phyloP scores from a whole-genome alignment of 805 yeast genomes.

The Ogataea nitratoaversa region DNA sequence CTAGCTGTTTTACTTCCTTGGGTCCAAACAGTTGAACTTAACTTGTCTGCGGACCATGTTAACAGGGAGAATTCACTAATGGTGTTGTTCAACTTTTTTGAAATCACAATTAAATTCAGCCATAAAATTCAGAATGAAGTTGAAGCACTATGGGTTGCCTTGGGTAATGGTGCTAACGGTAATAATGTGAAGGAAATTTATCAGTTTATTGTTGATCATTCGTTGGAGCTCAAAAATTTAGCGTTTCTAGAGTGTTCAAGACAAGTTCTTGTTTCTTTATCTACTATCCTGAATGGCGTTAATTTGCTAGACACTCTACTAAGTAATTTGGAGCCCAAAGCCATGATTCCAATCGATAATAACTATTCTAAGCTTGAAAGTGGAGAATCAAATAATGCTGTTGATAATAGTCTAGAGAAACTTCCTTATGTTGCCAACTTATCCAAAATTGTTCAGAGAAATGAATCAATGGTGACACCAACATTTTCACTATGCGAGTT shows the following conservation, averaged over 20 bases:
- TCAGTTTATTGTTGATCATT: slow-evolving; percentile 62
- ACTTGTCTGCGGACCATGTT: slow-evolving; percentile 27
- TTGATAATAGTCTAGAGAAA: slow-evolving; percentile 8
- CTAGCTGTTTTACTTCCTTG: slow-evolving; percentile 83
- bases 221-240: slow-evolving; percentile 67
- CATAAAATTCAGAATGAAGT: slow-evolving; percentile 78
- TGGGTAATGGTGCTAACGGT: slow-evolving; percentile 70
- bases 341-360: slow-evolving; percentile 67
- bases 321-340: slow-evolving; percentile 70
- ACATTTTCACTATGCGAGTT: slow-evolving; percentile 85
- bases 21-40: slow-evolving; percentile 79
- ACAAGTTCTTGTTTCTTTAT: slow-evolving; percentile 75
- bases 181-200: slow-evolving; percentile 69
- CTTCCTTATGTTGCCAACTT: slow-evolving; percentile 79
- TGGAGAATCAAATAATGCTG: no score
- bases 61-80: slow-evolving; percentile 46
- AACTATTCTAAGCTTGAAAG: no score
- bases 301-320: slow-evolving; percentile 62
- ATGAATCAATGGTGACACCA: slow-evolving; percentile 42
- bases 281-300: slow-evolving; percentile 45
- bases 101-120: slow-evolving; percentile 75
- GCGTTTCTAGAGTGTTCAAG: slow-evolving; percentile 73
- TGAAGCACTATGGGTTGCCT: slow-evolving; percentile 92
- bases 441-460: slow-evolving; percentile 48
- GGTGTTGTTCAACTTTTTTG: slow-evolving; percentile 79